Evolutionary conservation across 2,329 filamentous ascomycete species (phyloP).

Genomic region (Colletotrichum musae): DNA sequence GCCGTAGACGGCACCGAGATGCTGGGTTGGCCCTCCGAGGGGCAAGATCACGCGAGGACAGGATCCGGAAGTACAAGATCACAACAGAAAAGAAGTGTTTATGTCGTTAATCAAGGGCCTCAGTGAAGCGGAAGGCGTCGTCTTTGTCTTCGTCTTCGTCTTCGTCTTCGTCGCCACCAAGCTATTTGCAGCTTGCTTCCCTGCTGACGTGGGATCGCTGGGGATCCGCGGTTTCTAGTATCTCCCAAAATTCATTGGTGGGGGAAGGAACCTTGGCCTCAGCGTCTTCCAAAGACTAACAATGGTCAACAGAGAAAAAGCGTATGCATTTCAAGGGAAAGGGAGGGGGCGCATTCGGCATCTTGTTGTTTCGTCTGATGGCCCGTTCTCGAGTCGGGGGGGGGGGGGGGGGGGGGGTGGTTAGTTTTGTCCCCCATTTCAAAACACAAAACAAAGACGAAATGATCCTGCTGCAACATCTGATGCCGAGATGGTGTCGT

Average conservation of each 20-base stretch:
- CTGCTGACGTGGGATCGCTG: slow-evolving; percentile 28
- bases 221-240: slow-evolving; percentile 9
- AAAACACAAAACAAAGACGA: not conserved
- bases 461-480: slow-evolving; percentile 5
- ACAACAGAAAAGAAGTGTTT: not conserved
- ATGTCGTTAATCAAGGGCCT: not conserved
- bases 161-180: not conserved
- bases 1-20: not conserved
- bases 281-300: not conserved
- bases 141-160: not conserved
- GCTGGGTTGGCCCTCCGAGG: no score
- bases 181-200: slow-evolving; percentile 30
- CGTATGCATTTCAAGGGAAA: not conserved
- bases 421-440: not conserved
- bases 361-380: slow-evolving; percentile 38
- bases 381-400: slow-evolving; percentile 19
- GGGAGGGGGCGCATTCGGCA: slow-evolving; percentile 3
- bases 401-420: not conserved
- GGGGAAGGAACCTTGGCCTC: slow-evolving; percentile 16
- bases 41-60: no score
- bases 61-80: not conserved
- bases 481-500: slow-evolving; percentile 32
- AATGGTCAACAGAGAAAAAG: not conserved
- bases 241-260: slow-evolving; percentile 4
- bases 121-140: no score